Conservation (phyloP, 2,329 filamentous ascomycete genomes). For the Allantophomopsis lycopodina region DNA sequence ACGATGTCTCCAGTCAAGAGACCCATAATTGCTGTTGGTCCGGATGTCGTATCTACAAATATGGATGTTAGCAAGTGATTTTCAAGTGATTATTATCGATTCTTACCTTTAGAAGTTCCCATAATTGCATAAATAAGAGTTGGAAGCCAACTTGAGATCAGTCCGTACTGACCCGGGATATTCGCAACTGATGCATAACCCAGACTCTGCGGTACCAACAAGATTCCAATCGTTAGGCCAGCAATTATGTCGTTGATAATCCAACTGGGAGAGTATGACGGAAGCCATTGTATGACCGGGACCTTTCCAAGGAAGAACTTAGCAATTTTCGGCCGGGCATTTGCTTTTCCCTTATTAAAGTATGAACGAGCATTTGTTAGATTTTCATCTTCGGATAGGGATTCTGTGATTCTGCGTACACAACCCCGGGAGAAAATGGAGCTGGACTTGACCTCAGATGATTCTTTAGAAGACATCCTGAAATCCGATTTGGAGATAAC, state of each 20-base stretch:
- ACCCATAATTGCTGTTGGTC: constrained; percentile 49
- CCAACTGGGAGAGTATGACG: constrained; percentile 46
- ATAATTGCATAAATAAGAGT: constrained; percentile 42
- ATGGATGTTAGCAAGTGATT: constrained; percentile 31
- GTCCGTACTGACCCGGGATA: constrained; percentile 39
- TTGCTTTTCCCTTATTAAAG: too few relatives aligned
- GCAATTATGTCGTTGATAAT: constrained; percentile 46
- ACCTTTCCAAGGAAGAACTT: constrained; percentile 47
- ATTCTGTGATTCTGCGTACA: too few relatives aligned
- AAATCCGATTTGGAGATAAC: too few relatives aligned
- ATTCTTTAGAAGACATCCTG: too few relatives aligned
- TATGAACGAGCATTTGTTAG: too few relatives aligned
- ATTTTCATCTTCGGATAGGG: too few relatives aligned
- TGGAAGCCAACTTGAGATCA: constrained; percentile 36
- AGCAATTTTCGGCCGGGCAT: constrained; percentile 23
- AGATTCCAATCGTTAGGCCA: constrained; percentile 43
- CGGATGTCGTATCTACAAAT: constrained; percentile 22
- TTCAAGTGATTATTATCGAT: too few relatives aligned
- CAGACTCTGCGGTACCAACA: constrained; percentile 45
- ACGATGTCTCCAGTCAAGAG: constrained; percentile 51
- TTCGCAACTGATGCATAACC: constrained; percentile 49
- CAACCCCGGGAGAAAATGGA: too few relatives aligned
- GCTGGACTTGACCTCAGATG: too few relatives aligned
- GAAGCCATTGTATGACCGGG: constrained; percentile 46
- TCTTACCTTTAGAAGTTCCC: constrained; percentile 41